These are phyloP conservation scores for Eurotiales sp. DNA, from an alignment of 2,329 filamentous ascomycete genomes.

Conservation along the genomic window DNA sequence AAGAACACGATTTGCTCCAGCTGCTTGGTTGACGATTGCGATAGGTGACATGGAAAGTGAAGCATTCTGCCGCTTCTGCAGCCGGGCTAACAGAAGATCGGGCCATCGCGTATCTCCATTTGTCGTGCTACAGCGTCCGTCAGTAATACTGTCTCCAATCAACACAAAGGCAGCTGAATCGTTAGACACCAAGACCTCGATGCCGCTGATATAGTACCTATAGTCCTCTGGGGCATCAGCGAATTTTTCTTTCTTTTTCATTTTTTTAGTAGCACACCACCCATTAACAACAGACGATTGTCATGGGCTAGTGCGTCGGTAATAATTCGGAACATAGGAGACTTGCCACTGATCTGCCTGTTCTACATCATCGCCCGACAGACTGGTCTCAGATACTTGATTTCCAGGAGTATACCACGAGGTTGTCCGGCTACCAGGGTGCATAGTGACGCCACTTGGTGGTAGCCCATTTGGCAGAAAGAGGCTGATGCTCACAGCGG, in stretches of 20 bases:
- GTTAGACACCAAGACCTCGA: conserved; percentile 53
- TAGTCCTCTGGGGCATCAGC: background rate
- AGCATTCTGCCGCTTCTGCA: conserved; percentile 43
- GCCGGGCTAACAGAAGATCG: conserved; percentile 51
- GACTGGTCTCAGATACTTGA: conserved; percentile 46
- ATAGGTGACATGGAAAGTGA: conserved; percentile 45
- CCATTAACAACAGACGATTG: too few relatives aligned
- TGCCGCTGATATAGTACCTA: conserved; percentile 58
- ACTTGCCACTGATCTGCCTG: conserved; percentile 43
- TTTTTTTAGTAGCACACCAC: too few relatives aligned
- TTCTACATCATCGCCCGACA: conserved; percentile 37
- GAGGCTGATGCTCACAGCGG: conserved; percentile 56
- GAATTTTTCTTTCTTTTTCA: conserved; percentile 8
- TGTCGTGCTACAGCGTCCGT: conserved; percentile 58
- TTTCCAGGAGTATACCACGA: conserved; percentile 60
- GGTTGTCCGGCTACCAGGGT: conserved; percentile 62
- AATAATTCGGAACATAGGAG: background rate
- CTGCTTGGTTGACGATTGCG: conserved; percentile 61
- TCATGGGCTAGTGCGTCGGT: too few relatives aligned
- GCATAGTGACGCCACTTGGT: conserved; percentile 57
- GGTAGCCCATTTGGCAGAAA: conserved; percentile 57
- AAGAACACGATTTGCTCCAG: conserved; percentile 65
- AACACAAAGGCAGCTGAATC: conserved; percentile 48
- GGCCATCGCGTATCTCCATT: conserved; percentile 56
- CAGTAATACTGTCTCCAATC: conserved; percentile 63